phyloP scores from a whole-genome alignment of 2,329 filamentous ascomycete genomes.

The Cucurbitaria berberidis region DNA sequence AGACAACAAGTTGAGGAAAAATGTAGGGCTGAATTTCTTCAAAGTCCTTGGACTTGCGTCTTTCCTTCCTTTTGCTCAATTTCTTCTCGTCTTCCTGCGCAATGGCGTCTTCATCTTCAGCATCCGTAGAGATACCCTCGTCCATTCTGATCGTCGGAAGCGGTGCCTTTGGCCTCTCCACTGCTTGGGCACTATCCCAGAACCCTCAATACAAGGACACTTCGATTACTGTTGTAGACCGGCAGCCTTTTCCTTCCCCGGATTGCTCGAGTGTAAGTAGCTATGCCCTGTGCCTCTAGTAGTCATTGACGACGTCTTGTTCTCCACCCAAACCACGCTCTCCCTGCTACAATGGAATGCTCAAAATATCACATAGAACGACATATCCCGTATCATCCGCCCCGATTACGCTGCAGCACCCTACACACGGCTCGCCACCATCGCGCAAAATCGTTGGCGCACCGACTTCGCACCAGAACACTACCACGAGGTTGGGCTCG shows the following conservation, averaged over 20 bases:
- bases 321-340: neutral
- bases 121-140: slow-evolving; percentile 41
- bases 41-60: neutral
- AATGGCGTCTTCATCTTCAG: slow-evolving; percentile 31
- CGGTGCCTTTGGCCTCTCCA: slow-evolving; percentile 65
- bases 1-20: slow-evolving; percentile 1
- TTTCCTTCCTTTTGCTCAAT: slow-evolving; percentile 1
- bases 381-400: slow-evolving; percentile 67
- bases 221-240: slow-evolving; percentile 64
- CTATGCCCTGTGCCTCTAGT: neutral
- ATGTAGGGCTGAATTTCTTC: slow-evolving; percentile 9
- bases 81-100: slow-evolving; percentile 2
- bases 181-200: slow-evolving; percentile 72
- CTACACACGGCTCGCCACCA: slow-evolving; percentile 75
- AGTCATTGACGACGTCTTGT: neutral
- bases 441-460: slow-evolving; percentile 74
- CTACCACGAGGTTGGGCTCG: slow-evolving; percentile 73
- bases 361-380: slow-evolving; percentile 49
- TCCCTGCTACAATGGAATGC: neutral
- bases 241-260: slow-evolving; percentile 63
- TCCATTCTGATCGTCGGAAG: slow-evolving; percentile 58
- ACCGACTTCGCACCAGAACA: slow-evolving; percentile 67
- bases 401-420: slow-evolving; percentile 81
- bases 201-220: slow-evolving; percentile 60
- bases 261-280: slow-evolving; percentile 60